A percentile compares a stretch with the other conserved stretches of the same genome.
phyloP scores from a whole-genome alignment of 176 grass and related monocot genomes.

The Bonia amplexicaulis region DNA sequence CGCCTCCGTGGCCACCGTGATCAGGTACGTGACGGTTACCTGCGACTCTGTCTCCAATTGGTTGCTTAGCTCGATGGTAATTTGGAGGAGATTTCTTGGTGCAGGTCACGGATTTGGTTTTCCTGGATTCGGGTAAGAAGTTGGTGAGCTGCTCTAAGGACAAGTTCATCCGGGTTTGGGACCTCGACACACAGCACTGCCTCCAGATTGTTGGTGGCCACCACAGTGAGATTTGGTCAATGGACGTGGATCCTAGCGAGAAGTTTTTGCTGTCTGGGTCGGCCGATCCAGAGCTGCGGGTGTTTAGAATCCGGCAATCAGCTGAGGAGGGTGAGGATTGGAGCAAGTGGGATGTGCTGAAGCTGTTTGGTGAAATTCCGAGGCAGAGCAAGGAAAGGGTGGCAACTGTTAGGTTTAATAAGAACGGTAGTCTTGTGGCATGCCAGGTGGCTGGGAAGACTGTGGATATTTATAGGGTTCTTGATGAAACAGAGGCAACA shows the following conservation, averaged over 20 bases:
- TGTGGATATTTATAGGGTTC: conserved; percentile 68
- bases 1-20: conserved; percentile 84
- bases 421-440: conserved; percentile 58
- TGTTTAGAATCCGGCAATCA: conserved; percentile 56
- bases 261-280: conserved; percentile 82
- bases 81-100: background rate
- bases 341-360: conserved; percentile 85
- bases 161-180: conserved; percentile 93
- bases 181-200: conserved; percentile 88
- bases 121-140: conserved; percentile 92
- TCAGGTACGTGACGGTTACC: conserved; percentile 41
- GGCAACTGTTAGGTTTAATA: conserved; percentile 69
- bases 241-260: conserved; percentile 65
- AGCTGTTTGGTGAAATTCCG: conserved; percentile 87
- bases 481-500: conserved; percentile 62
- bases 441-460: conserved; percentile 89
- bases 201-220: conserved; percentile 86
- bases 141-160: conserved; percentile 93
- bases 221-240: conserved; percentile 82
- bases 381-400: conserved; percentile 81
- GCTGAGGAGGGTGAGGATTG: conserved; percentile 48
- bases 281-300: conserved; percentile 62
- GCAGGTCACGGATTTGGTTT: conserved; percentile 80
- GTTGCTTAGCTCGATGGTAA: background rate
- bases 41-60: background rate